phyloP scores from a whole-genome alignment of 257 asterid species.

The Ocimum tenuiflorum region DNA sequence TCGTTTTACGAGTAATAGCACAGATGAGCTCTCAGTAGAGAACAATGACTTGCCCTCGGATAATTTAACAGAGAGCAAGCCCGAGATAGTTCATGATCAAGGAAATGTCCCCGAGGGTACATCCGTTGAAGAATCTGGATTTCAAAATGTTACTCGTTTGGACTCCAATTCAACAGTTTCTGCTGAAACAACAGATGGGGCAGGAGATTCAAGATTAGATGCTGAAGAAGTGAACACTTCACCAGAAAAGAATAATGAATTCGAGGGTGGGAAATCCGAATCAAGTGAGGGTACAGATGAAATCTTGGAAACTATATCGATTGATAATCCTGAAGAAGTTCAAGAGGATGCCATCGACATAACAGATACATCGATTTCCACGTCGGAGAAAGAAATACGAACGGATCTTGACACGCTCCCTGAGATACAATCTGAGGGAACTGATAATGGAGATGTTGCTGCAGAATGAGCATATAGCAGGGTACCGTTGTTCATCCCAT shows the following conservation, averaged over 20 bases:
- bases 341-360: slow-evolving; percentile 44
- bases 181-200: slow-evolving; percentile 23
- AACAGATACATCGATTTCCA: slow-evolving; percentile 44
- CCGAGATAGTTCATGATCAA: slow-evolving; percentile 11
- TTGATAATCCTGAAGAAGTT: slow-evolving; percentile 42
- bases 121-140: slow-evolving; percentile 23
- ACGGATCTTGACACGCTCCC: slow-evolving; percentile 61
- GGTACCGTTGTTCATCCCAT: background rate
- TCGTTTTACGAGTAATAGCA: slow-evolving; percentile 20
- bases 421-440: slow-evolving; percentile 53
- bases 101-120: slow-evolving; percentile 21
- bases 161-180: slow-evolving; percentile 27
- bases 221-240: too few species aligned
- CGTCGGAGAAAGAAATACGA: slow-evolving; percentile 47
- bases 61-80: slow-evolving; percentile 29
- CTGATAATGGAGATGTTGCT: slow-evolving; percentile 51
- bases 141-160: background rate
- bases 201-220: too few species aligned
- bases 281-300: slow-evolving; percentile 33
- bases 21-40: slow-evolving; percentile 24
- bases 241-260: slow-evolving; percentile 17
- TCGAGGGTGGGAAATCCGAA: slow-evolving; percentile 31
- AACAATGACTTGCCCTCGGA: slow-evolving; percentile 19
- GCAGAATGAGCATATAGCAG: slow-evolving; percentile 41
- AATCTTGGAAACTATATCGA: slow-evolving; percentile 16